A percentile compares a stretch with the other conserved stretches of the same genome.
Evolutionary conservation across 2,329 filamentous ascomycete genomes (phyloP).

Genomic region (Decorospora gaudefroyi): DNA sequence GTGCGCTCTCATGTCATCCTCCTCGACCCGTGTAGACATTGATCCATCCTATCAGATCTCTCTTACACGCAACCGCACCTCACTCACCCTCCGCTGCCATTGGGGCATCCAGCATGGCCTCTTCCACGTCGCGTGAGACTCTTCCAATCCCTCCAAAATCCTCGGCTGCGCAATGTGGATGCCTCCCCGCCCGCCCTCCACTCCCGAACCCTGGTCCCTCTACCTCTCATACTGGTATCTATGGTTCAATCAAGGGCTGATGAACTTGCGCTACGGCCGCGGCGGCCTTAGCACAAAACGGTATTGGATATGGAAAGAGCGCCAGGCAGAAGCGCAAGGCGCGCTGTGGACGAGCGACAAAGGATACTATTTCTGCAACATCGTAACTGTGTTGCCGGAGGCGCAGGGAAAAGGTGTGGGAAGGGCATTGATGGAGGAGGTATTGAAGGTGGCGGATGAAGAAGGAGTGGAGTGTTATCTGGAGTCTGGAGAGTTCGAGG

Average conservation of each 20-base stretch:
- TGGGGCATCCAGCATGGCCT: conserved; percentile 73
- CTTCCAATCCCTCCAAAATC: conserved; percentile 55
- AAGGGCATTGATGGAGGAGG: conserved; percentile 64
- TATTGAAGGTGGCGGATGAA: conserved; percentile 65
- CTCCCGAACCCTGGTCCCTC: conserved; percentile 62
- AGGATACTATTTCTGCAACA: conserved; percentile 78
- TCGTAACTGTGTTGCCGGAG: conserved; percentile 69
- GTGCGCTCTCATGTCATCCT: conserved; percentile 45
- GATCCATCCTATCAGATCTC: conserved; percentile 42
- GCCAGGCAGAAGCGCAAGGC: conserved; percentile 65
- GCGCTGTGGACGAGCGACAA: conserved; percentile 66
- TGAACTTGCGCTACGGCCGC: conserved; percentile 70
- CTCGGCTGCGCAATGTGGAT: conserved; percentile 76
- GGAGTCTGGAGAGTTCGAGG: conserved; percentile 70
- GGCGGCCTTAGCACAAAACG: conserved; percentile 69
- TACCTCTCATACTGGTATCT: conserved; percentile 68
- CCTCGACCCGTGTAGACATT: background rate
- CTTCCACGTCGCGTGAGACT: conserved; percentile 71
- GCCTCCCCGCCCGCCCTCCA: conserved; percentile 56
- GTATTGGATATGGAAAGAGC: conserved; percentile 74
- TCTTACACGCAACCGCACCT: conserved; percentile 63
- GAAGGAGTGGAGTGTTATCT: conserved; percentile 70
- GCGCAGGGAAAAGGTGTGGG: conserved; percentile 70
- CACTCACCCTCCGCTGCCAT: conserved; percentile 66
- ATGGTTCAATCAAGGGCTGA: conserved; percentile 66